Evolutionary conservation across 1,284 basidiomycete species (phyloP), one percentile per base, ranked within the genome.

Genomic region (Fistulina hepatica): DNA sequence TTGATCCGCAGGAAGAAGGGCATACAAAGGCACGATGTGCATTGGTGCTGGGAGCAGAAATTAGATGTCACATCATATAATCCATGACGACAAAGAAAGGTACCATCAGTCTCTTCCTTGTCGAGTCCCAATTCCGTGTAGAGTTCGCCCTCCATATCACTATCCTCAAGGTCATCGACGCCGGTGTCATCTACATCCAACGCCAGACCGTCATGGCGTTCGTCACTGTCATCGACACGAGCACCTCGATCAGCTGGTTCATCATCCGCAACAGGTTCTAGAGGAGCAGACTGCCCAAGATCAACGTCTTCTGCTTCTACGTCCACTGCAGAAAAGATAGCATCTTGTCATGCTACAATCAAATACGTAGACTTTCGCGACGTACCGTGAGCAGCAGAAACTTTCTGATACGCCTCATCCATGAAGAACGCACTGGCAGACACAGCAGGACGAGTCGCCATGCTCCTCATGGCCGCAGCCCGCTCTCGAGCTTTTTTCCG

Each of bases 1-100:
- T 40, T 95, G 75, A 56, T 98, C 93, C 11, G 90, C 91, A 0
- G 95, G 84, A 68, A 98, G 81, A 48, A 97, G 80, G 3, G 95
- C 97, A 62, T 98, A 98, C 47, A 99, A 81, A 0, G 95, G 94
- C 1, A 98, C 78, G 9, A 93, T 70, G 36, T 98, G 71, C 77
- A 81, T 57, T 71, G 72, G 52, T 69, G 77, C 65, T 98, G 72
- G 5, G 33, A 10, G 17, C 23, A 40, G 30, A 23, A 41, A 28
- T 33, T 43, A 15, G 26, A 36, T 33, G 13, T 38, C 36, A 21
- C 12, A 35, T 9, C 20, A 8, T 23, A 36, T 13, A 34, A 31
- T 17, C 32, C 6, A 26, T 16, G 38, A 20, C 41, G 15, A 25
- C 24, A n/a, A 34, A 34, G 21, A n/a, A 32, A 59, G 67, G 40